These are phyloP conservation scores for Septoria petroselini DNA, from an alignment of 2,329 filamentous ascomycete species.

Conservation along the genomic window DNA sequence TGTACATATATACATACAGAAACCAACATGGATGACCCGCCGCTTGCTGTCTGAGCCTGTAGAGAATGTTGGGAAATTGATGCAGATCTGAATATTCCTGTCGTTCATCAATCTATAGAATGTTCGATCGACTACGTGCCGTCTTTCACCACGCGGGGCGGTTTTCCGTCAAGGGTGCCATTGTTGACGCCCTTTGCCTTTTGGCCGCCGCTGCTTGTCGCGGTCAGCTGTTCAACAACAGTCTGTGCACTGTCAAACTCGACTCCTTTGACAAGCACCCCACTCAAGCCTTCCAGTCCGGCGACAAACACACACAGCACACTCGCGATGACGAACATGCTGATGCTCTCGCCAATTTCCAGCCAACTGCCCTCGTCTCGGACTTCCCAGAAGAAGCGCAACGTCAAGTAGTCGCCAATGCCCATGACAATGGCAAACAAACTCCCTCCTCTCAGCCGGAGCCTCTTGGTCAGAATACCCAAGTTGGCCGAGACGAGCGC, in stretches of 20 bases:
- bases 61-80: no score
- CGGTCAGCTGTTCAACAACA: background rate
- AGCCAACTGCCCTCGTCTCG: constrained; percentile 95
- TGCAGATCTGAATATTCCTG: no score
- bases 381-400: constrained; percentile 98
- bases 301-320: constrained; percentile 87
- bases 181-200: constrained; percentile 5
- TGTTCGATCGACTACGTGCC: no score
- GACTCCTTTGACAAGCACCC: constrained; percentile 75
- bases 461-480: constrained; percentile 81
- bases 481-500: constrained; percentile 87
- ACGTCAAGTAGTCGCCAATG: constrained; percentile 82
- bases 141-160: background rate
- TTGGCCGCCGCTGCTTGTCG: background rate
- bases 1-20: constrained; percentile 15
- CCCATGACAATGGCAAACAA: constrained; percentile 95
- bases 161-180: constrained; percentile 12
- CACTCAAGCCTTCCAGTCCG: constrained; percentile 78
- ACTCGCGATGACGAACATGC: constrained; percentile 91
- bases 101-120: no score
- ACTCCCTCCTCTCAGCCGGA: constrained; percentile 81
- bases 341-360: constrained; percentile 96
- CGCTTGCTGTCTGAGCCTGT: no score
- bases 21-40: no score
- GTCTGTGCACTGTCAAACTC: constrained; percentile 54